phyloP scores from a whole-genome alignment of 345 rosid genomes.

The Cardiospermum halicacabum region DNA sequence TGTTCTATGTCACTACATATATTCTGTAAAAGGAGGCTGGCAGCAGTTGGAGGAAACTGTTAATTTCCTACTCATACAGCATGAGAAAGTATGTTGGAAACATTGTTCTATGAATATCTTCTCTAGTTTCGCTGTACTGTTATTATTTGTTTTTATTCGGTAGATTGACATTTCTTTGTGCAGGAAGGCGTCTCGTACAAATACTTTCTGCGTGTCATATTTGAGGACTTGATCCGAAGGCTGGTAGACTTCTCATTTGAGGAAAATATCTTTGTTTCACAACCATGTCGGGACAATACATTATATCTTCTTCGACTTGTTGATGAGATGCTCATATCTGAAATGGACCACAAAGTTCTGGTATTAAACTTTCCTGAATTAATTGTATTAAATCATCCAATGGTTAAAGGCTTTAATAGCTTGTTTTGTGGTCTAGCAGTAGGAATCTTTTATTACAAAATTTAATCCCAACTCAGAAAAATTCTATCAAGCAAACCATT shows the following conservation, averaged over 20 bases:
- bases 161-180: constrained; percentile 17
- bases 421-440: background rate
- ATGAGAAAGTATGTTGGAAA: constrained; percentile 54
- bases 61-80: constrained; percentile 67
- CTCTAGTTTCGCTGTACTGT: background rate
- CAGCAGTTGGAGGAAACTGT: constrained; percentile 86
- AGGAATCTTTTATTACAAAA: background rate
- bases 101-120: constrained; percentile 4
- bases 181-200: constrained; percentile 60
- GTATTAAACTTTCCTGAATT: constrained; percentile 30
- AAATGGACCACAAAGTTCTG: constrained; percentile 67
- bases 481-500: background rate
- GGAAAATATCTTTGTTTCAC: constrained; percentile 78
- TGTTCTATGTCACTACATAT: constrained; percentile 78
- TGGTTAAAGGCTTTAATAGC: background rate
- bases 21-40: constrained; percentile 94
- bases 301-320: constrained; percentile 68
- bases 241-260: constrained; percentile 67
- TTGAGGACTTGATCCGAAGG: constrained; percentile 59
- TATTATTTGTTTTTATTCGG: background rate
- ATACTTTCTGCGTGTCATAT: constrained; percentile 71
- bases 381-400: background rate
- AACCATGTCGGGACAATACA: constrained; percentile 93
- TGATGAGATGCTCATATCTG: constrained; percentile 88
- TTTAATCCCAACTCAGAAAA: background rate